Base-by-base conservation (phyloP, 345 rosid species). In the Heritiera littoralis region DNA sequence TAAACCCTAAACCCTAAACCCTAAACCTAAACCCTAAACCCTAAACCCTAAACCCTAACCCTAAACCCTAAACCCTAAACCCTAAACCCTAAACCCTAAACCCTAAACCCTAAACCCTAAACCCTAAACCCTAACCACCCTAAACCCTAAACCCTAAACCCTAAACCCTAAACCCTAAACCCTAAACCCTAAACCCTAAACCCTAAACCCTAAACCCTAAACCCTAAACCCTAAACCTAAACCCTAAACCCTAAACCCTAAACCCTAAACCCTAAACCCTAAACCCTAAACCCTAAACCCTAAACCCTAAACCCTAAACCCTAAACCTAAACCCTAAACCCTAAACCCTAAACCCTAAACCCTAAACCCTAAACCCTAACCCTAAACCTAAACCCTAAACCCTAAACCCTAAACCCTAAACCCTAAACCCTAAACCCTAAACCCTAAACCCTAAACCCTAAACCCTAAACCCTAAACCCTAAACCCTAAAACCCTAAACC, bases 1-100 rank as follows among this genome's bases (percentile, higher is more conserved):
- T 46, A 64, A 75, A 75, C 69, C 79, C 79, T 49, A 65, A 76
- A 76, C 72, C 79, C 79, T 49, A 65, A 76, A 64, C 79, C 72
- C 79, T 65, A 48, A 77, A 77, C 72, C 79, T 65, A 48, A 77
- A 77, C 73, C 80, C 73, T 35, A 65, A 77, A 77, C 73, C 80
- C 74, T 49, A 65, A 77, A 58, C 79, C 48, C 10, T 18, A 75
- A 70, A 15, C 46, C 71, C 32, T 12, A 20, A 60, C 5, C 46
- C 76, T 15, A 9, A 72, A 72, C 17, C 76, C 61, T 8, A 2
- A 52, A 74, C 52, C 49, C 78, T 51, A 6, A 40, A 60, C 40
- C 67, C 78, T 52, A 11, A 56, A 74, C 35, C 66, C 77, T 35
- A 4, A 30, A 65, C 28, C 41, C 70, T 35, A 35, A 74, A 74